Conservation (phyloP, 192 early-diverging fungal genomes). For the Lobosporangium transversale region DNA sequence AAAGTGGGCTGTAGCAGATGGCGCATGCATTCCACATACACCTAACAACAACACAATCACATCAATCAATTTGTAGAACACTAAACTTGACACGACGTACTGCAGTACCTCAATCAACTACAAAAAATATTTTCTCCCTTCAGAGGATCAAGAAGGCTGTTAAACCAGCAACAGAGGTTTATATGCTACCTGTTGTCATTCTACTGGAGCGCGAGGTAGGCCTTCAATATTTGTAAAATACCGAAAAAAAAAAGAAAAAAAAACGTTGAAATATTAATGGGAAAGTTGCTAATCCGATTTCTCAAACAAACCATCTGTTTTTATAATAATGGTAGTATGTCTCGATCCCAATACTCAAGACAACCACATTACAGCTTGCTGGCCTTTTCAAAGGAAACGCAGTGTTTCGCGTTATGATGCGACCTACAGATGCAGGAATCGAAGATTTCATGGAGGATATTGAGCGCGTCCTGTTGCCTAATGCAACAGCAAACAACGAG, state of each 20-base stretch:
- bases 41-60: too few species aligned
- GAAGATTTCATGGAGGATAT: slow-evolving; percentile 63
- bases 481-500: slow-evolving; percentile 1
- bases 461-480: slow-evolving; percentile 21
- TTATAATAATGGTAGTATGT: slow-evolving; percentile 59
- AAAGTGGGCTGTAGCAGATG: too few species aligned
- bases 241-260: too few species aligned
- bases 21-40: too few species aligned
- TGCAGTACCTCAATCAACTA: slow-evolving; percentile 30
- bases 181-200: slow-evolving; percentile 70
- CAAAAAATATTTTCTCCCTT: slow-evolving; percentile 44
- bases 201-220: slow-evolving; percentile 74
- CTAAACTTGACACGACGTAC: slow-evolving; percentile 66
- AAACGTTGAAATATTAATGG: too few species aligned
- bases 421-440: slow-evolving; percentile 57
- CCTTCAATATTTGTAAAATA: too few species aligned
- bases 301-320: too few species aligned
- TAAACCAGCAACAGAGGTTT: slow-evolving; percentile 53
- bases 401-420: slow-evolving; percentile 76
- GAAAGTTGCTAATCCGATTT: too few species aligned
- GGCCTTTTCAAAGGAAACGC: slow-evolving; percentile 76
- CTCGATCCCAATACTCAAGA: slow-evolving; percentile 65
- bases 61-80: slow-evolving; percentile 32
- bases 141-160: slow-evolving; percentile 43
- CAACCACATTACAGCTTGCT: slow-evolving; percentile 73